These are phyloP conservation scores for Exophiala oligosperma DNA, from an alignment of 2,329 filamentous ascomycete species.

Conservation along the genomic window DNA sequence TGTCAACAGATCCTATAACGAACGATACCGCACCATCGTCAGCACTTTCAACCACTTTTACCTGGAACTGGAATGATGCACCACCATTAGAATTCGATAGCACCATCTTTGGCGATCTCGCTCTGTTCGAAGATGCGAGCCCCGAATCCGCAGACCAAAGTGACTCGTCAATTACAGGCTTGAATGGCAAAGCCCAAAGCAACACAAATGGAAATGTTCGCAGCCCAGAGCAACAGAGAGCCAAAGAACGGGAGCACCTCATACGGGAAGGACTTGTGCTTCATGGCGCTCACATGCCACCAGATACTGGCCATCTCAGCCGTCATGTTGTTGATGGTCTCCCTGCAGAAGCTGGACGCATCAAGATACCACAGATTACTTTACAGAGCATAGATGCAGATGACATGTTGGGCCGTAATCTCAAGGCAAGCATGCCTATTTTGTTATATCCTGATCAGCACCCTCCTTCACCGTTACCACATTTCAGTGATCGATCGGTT, in stretches of 20 bases:
- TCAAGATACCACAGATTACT: constrained; percentile 1
- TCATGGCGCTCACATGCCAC: constrained; percentile 7
- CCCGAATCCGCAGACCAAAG: neutral
- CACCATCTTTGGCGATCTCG: constrained; percentile 9
- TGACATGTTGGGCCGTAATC: neutral
- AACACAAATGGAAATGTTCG: neutral
- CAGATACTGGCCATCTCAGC: constrained; percentile 13
- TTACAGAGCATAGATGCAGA: neutral
- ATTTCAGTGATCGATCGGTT: neutral
- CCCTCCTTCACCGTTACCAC: neutral
- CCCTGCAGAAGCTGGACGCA: neutral
- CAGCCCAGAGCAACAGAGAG: neutral
- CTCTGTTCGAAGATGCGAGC: constrained; percentile 9
- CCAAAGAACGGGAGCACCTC: neutral
- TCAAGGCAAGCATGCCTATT: neutral
- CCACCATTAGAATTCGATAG: constrained; percentile 6
- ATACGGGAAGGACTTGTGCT: neutral
- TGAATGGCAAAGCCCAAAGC: constrained; percentile 6
- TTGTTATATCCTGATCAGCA: constrained; percentile 6
- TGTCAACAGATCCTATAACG: neutral
- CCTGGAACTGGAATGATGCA: constrained; percentile 8
- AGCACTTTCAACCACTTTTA: neutral
- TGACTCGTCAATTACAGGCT: neutral
- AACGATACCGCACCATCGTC: neutral
- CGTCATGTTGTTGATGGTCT: constrained; percentile 2